Evolutionary conservation across 106 monocot species (phyloP).

Genomic region (Acorus calamus): DNA sequence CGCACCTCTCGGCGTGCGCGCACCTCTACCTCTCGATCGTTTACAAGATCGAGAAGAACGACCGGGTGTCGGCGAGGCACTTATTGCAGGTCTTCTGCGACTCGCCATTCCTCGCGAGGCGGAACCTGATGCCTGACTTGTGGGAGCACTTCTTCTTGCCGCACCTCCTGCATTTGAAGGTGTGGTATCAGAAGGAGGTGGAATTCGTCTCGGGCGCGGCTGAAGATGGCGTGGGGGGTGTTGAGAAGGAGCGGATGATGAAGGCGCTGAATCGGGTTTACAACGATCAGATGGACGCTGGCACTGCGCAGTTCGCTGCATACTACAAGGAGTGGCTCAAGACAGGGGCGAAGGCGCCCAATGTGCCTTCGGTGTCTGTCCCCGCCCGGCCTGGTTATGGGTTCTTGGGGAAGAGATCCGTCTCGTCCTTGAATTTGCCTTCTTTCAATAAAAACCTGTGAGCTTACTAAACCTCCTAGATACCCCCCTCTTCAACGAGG

Average conservation of each 20-base stretch:
- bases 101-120: constrained; percentile 49
- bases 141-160: constrained; percentile 79
- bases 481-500: too few relatives aligned
- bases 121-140: constrained; percentile 47
- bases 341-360: constrained; percentile 31
- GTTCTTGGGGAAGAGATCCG: constrained; percentile 21
- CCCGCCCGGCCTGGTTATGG: constrained; percentile 26
- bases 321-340: constrained; percentile 83
- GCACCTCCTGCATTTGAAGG: constrained; percentile 62
- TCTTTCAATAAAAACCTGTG: background rate
- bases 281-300: constrained; percentile 64
- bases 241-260: constrained; percentile 27
- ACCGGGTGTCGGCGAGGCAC: constrained; percentile 39
- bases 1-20: constrained; percentile 46
- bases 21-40: constrained; percentile 44
- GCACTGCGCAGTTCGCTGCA: constrained; percentile 51
- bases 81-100: constrained; percentile 55
- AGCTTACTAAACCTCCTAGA: too few relatives aligned
- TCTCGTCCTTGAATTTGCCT: constrained; percentile 11
- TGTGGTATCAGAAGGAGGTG: constrained; percentile 52
- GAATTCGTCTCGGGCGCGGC: constrained; percentile 21
- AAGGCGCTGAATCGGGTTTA: constrained; percentile 47
- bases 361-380: constrained; percentile 37
- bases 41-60: constrained; percentile 38
- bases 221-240: constrained; percentile 20